phyloP scores from a whole-genome alignment of 805 yeast species.

The Saccharomycopsis oosterbeekiorum region DNA sequence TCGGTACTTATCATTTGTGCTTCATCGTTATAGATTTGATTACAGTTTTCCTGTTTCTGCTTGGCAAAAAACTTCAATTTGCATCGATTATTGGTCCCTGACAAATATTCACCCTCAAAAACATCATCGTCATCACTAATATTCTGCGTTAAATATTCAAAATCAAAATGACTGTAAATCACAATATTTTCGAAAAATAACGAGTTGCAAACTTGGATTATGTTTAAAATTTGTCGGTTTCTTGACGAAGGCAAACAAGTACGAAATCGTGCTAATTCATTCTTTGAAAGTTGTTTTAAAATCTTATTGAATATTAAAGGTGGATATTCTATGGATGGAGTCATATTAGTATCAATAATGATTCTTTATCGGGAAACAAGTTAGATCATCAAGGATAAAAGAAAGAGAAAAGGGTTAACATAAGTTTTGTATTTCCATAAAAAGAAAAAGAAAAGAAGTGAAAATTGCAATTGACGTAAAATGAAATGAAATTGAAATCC shows the following conservation, averaged over 20 bases:
- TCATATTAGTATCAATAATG: neutral
- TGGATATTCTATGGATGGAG: neutral
- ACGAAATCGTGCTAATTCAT: neutral
- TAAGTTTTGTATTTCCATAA: no score
- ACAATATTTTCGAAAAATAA: slow-evolving; percentile 3
- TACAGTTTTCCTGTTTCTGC: neutral
- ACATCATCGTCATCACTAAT: neutral
- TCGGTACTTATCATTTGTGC: neutral
- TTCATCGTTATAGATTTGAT: neutral
- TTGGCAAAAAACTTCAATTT: neutral
- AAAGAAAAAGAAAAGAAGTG: no score
- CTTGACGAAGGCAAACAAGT: neutral
- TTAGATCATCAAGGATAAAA: no score
- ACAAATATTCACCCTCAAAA: neutral
- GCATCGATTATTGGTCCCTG: neutral
- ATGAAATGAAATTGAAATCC: no score
- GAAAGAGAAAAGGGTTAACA: no score
- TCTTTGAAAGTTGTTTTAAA: neutral
- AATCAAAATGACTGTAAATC: neutral
- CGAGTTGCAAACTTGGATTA: neutral
- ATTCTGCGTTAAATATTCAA: neutral
- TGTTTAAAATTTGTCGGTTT: neutral
- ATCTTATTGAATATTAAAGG: neutral
- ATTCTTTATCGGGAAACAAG: neutral
- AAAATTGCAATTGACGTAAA: no score